Base-by-base conservation (phyloP, 2,329 filamentous ascomycete genomes). In the Verticillium nubilum region DNA sequence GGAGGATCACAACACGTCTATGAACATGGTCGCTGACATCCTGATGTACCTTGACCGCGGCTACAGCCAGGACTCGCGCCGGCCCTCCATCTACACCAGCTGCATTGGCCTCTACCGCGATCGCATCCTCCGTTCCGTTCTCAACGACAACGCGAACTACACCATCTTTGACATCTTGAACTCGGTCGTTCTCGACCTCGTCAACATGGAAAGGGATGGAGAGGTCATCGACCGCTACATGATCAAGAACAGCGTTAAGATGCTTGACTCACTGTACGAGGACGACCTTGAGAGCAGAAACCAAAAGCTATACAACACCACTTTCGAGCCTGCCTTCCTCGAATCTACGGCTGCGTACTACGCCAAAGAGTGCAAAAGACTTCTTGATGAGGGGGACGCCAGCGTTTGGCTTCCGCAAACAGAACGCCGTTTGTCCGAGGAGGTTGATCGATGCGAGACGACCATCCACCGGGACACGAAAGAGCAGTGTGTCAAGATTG, bases 41-140 rank as follows among this genome's bases (percentile, higher is more conserved):
- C 81, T 98, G 57, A 97, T 98, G 92, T 97, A 97, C 70, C 91
- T 99, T 80, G 94, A 99, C 70, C 89, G 92, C 56, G 88, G 93
- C 28, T 92, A 90, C 68, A 89, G 86, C 56, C 80, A 86, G 35
- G 92, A 96, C 63, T 68, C 75, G 5, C 84, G 87, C 61, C 82
- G 86, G 5, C 88, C 91, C 0, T 89, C 90, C 0, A 95, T 97
- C 58, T 97, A 93, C 70, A 85, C 88, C 15, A 86, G 89, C 10
- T 88, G 91, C 2, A 96, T 99, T 80, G 88, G 88, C 2, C 80
- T 97, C 2, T 99, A 96, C 73, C 87, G 94, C 37, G 91, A 97
- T 66, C 82, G 92, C 66, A 90, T 99, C 52, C 80, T 99, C 9
- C 85, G 86, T 29, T 85, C 86, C 0, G 78, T 76, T 17, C 71